Evolutionary conservation across 805 yeast genomes (phyloP).

Genomic region (Metschnikowia peoriensis): DNA sequence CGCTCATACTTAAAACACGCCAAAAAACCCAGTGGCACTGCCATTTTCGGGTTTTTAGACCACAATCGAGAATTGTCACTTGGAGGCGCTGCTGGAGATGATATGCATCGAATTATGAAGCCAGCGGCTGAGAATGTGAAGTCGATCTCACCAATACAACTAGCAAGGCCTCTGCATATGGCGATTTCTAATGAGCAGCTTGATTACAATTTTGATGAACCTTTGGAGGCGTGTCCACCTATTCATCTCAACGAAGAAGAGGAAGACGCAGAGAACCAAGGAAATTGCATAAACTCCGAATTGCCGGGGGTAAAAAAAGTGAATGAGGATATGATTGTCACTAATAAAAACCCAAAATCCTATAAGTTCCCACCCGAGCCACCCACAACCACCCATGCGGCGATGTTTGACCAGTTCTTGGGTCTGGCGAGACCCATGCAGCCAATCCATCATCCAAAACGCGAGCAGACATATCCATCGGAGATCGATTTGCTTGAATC

Average conservation of each 20-base stretch:
- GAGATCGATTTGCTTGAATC: conserved; percentile 33
- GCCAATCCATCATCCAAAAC: conserved; percentile 17
- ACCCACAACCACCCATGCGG: conserved; percentile 16
- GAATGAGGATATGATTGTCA: conserved; percentile 45
- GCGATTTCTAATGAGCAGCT: conserved; percentile 16
- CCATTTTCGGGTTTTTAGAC: conserved; percentile 69
- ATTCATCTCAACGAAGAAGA: conserved; percentile 30
- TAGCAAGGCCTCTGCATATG: conserved; percentile 10
- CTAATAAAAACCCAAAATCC: conserved; percentile 44
- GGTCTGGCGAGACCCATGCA: conserved; percentile 8
- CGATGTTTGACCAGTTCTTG: conserved; percentile 6
- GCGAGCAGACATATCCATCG: conserved; percentile 21
- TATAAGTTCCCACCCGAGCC: conserved; percentile 58
- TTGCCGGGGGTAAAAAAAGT: neutral
- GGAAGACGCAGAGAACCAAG: conserved; percentile 2
- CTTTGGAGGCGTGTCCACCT: conserved; percentile 20
- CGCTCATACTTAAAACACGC: conserved; percentile 38
- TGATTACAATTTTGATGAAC: conserved; percentile 20
- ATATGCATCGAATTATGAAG: conserved; percentile 21
- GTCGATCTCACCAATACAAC: conserved; percentile 32
- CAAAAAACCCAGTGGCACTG: conserved; percentile 73
- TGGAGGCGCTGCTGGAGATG: conserved; percentile 40
- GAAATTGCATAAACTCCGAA: neutral
- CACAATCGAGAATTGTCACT: conserved; percentile 64
- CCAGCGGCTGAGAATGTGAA: conserved; percentile 16